Evolutionary conservation across 495 filamentous ascomycete genomes (phyloP), one percentile per base, ranked within the genome.

Genomic region (Elaphomyces granulatus): DNA sequence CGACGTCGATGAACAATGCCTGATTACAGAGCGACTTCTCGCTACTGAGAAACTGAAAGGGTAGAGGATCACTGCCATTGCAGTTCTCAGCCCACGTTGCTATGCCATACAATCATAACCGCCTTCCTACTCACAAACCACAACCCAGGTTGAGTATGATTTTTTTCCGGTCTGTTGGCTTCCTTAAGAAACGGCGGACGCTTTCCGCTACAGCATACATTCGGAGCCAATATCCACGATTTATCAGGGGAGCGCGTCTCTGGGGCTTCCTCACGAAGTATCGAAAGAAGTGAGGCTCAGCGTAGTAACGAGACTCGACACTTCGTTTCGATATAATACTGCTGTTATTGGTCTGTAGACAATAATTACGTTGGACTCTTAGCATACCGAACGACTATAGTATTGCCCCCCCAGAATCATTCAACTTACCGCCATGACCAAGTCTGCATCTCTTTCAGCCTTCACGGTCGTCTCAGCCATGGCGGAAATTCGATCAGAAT

Each of bases 311-410:
- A 48, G 76, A 75, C 53, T 93, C 84, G 20, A 94, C 85, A 47
- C 81, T 86, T 43, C 85, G 71, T 54, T 94, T 94, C 18, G 83
- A 93, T 30, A 85, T 78, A 49, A 94, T 93, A 48, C 80, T 87
- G 57, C 80, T 84, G 54, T 75, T 84, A 52, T 94, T 94, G 39
- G 87, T 94, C 80, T 87, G 48, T 36, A 18, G 48, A 36, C 18
- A 36, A 36, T 15, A 9, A 20, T 8, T n/a, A 38, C 10, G 20
- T 15, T 6, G 33, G 18, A 19, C n/a, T 16, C 19, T 49, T 18
- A 45, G 43, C 26, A 10, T 43, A 36, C 28, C 20, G 4, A 42
- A 14, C 6, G 3, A 15, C 23, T 3, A 8, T 20, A 15, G 36
- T 4, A n/a, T 4, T 41, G 36, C 30, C 16, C 19, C 36, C n/a